Base-by-base conservation (phyloP, 2,329 filamentous ascomycete species). In the Mycosphaerelloides madeirae region DNA sequence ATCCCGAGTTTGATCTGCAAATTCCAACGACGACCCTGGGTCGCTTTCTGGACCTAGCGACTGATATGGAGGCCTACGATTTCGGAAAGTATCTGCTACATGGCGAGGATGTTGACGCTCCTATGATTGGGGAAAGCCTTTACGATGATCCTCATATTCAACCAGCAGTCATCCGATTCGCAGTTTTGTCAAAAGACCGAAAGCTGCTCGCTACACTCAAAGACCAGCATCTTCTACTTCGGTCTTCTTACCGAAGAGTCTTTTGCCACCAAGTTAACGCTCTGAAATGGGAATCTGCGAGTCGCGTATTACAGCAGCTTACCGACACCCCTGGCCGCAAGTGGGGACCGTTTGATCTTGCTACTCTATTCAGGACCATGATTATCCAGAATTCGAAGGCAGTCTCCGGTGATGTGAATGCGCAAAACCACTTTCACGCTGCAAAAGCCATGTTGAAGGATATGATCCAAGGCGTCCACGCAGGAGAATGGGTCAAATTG, bases 11-110 rank as follows among this genome's bases (percentile, higher is more conserved):
- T 53, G 56, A 66, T 58, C 53, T 64, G 58, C 62, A 70, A 54
- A 50, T 80, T 14, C 75, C 77, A 2, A 55, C 67, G 8, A 58
- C 67, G 5, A 67, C 75, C 2, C 62, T 80, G 33, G 75, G 72
- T 2, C 65, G 67, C 16, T 59, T 81, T 18, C 63, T 81, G 16
- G 73, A 78, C 46, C 53, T 79, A 20, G 64, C 70, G 16, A 75
- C 70, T 0, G 64, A 70, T 15, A 64, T 70, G 12, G 67, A 68
- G 39, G 60, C 68, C 6, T 74, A 69, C 46, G 68, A 71, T 13
- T 65, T 81, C 41, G 77, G 74, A 3, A 66, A 70, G 25, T 79
- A 73, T 71, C 61, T 82, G 11, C 61, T 81, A 1, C 70, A 72
- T 43, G 72, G 71, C 1, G 55, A 69, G 8, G 76, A 78, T 50